Base-by-base conservation (phyloP, 176 grass and related monocot species). In the Dactylis glomerata region DNA sequence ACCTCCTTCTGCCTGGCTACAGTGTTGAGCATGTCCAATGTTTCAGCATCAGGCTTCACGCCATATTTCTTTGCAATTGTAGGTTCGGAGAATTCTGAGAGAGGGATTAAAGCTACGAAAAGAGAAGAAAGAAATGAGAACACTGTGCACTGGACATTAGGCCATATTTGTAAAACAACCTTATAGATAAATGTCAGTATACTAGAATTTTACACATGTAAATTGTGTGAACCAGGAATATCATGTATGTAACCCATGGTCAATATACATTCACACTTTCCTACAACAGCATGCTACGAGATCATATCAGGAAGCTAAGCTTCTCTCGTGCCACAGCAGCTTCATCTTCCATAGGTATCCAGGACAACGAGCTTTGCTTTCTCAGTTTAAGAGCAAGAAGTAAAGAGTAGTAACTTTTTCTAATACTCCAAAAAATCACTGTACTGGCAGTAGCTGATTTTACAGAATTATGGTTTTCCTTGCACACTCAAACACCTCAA, bases 1-100 rank as follows among this genome's bases (percentile, higher is more conserved):
- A 96, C 96, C 88, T 94, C 87, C 86, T 99, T 96, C 83, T 96
- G 86, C 62, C 45, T 82, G 47, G 91, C 89, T 73, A 94, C 22
- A 8, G 91, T 90, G 82, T 92, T 94, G 36, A 99, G 91, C 20
- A 96, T 55, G 77, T 99, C 96, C 64, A 99, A 57, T 8, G 93
- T 96, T 87, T 95, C 87, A 32, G 93, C 86, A 75, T 99, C 96
- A 42, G 93, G 89, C 41, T 94, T 94, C 79, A 87, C 83, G 2
- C 96, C 96, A 46, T 98, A 98, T 77, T 94, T 98, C 86, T 96
- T 94, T 36, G 77, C 23, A 3, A 83, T 76, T 3, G 16, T 23
- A 28, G 93, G 93, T 4, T 92, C 57, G 5, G 86, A 94, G 24
- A 98, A 90, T 4, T 98, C 93, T 31, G 73, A 64, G 1, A 98